phyloP scores from a whole-genome alignment of 2,329 filamentous ascomycete species.

The Coniella lustricola region DNA sequence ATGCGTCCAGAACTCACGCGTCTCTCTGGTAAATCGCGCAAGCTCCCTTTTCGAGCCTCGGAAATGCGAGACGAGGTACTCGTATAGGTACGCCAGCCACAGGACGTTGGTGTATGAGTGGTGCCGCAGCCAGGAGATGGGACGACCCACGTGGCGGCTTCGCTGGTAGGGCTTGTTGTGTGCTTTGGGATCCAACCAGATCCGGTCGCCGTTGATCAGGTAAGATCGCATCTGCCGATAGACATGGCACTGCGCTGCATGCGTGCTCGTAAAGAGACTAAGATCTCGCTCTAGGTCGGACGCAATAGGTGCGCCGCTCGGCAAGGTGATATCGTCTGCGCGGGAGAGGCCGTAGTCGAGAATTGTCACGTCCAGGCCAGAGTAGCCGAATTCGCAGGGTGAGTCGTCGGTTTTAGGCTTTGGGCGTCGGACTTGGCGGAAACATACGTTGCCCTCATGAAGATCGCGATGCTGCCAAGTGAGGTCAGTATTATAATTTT shows the following conservation, averaged over 20 bases:
- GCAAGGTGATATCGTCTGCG: slow-evolving; percentile 37
- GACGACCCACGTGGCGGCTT: slow-evolving; percentile 34
- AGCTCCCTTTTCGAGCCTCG: slow-evolving; percentile 39
- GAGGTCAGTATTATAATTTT: background rate
- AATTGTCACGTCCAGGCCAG: slow-evolving; percentile 56
- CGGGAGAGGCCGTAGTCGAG: slow-evolving; percentile 60
- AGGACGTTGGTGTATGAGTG: slow-evolving; percentile 58
- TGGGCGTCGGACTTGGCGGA: slow-evolving; percentile 36
- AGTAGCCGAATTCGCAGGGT: slow-evolving; percentile 45
- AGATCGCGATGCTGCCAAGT: slow-evolving; percentile 51
- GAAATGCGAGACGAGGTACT: slow-evolving; percentile 43
- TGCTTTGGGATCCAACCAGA: slow-evolving; percentile 39
- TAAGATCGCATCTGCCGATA: slow-evolving; percentile 58
- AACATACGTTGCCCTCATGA: slow-evolving; percentile 59
- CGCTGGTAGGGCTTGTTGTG: slow-evolving; percentile 41
- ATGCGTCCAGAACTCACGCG: slow-evolving; percentile 46
- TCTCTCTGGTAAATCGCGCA: slow-evolving; percentile 38
- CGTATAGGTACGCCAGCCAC: slow-evolving; percentile 57
- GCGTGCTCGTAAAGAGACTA: slow-evolving; percentile 52
- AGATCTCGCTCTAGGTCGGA: slow-evolving; percentile 56
- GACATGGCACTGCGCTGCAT: slow-evolving; percentile 52
- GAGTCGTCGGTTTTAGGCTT: slow-evolving; percentile 23
- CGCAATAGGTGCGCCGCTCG: slow-evolving; percentile 35
- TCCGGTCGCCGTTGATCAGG: slow-evolving; percentile 43
- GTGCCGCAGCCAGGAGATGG: slow-evolving; percentile 47